Evolutionary conservation across 768 basidiomycete species (phyloP), one percentile per base, ranked within the genome.

Genomic region (Auriculariales sp.): DNA sequence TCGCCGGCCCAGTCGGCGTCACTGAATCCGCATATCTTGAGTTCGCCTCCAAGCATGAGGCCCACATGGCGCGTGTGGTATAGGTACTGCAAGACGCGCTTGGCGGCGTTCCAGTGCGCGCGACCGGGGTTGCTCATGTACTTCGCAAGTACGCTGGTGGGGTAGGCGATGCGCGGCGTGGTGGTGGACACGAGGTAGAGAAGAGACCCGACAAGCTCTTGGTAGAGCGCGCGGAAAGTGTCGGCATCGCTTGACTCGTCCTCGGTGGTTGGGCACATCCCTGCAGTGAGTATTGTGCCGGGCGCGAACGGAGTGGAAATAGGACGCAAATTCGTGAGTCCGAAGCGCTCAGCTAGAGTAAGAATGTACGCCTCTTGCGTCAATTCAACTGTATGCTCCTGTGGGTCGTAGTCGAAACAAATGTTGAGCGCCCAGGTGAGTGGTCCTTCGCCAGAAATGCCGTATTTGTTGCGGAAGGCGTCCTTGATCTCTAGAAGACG

Each of bases 291-390:
- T 2, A 35, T 32, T 1, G 27, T 30, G 30, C 58, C 15, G 2
- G 52, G 34, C n/a, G 56, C 59, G 12, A 62, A 44, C 0, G 60
- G 61, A 0, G 51, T 56, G 3, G 42, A 31, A 0, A 55, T 45
- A 0, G 50, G 28, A 3, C 52, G 33, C 0, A 34, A 49, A 31
- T 53, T 46, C 2, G 45, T n/a, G 15, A 57, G 22, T 19, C 44
- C 39, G 49, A 49, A 55, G 3, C 46, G 6, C 19, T 53, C 15
- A 5, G 63, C 31, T 29, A 58, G 46, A 2, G 53, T 29, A 19
- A 55, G 49, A 19, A 57, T 55, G 39, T 55, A 58, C 0, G 33
- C 6, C 2, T 10, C 4, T 27, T 61, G 56, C 1, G 49, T 55
- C 11, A 61, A 35, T 0, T 46, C 42, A 1, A 60, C 30, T 2